Conservation (phyloP, 495 filamentous ascomycete species). For the Tuber magnatum region DNA sequence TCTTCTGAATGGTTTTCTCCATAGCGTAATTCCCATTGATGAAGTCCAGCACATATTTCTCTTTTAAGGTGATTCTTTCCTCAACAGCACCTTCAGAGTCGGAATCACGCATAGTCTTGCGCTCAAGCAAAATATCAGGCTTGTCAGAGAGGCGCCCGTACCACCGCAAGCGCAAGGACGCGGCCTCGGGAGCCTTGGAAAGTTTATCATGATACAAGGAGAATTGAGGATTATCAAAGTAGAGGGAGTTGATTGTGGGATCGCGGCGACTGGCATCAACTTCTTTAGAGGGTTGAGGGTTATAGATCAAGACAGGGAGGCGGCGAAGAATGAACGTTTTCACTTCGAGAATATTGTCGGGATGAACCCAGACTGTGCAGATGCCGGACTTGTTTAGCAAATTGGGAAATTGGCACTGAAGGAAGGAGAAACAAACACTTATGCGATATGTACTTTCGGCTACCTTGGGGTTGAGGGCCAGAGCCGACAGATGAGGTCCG, state of each 20-base stretch:
- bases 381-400: slow-evolving; percentile 19
- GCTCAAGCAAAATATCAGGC: slow-evolving; percentile 75
- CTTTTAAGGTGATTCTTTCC: slow-evolving; percentile 74
- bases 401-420: background rate
- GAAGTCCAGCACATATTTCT: slow-evolving; percentile 87
- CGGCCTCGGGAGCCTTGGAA: slow-evolving; percentile 63
- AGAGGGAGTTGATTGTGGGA: slow-evolving; percentile 87
- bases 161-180: slow-evolving; percentile 83
- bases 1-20: slow-evolving; percentile 80
- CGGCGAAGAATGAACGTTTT: slow-evolving; percentile 89
- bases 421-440: slow-evolving; percentile 56
- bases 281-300: slow-evolving; percentile 70
- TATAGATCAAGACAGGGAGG: slow-evolving; percentile 86
- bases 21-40: slow-evolving; percentile 80
- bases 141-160: slow-evolving; percentile 73
- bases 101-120: slow-evolving; percentile 75
- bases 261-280: slow-evolving; percentile 68
- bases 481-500: slow-evolving; percentile 45
- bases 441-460: slow-evolving; percentile 64
- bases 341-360: slow-evolving; percentile 88
- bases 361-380: slow-evolving; percentile 76
- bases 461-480: slow-evolving; percentile 47
- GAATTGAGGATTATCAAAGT: slow-evolving; percentile 86
- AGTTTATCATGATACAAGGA: slow-evolving; percentile 80
- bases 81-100: slow-evolving; percentile 49